Base-by-base conservation (phyloP, 768 basidiomycete genomes). In the Clavaria fumosa region DNA sequence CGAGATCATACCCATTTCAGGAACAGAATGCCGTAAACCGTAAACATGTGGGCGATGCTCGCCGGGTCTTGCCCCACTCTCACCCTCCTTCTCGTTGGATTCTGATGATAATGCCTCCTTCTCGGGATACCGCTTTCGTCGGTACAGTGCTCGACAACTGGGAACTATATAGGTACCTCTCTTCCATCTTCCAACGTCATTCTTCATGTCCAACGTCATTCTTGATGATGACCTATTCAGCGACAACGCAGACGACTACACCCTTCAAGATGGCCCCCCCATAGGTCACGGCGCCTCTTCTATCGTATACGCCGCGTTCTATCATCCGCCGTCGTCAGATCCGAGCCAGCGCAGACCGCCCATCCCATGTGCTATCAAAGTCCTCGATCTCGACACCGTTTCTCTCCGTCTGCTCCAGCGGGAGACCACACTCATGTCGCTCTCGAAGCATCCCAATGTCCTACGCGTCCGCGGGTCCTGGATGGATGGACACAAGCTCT, bases 281-380 rank as follows among this genome's bases (percentile, higher is more conserved):
- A 88, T 91, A 36, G 89, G 90, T 1, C 90, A 82, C 48, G 91
- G 91, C 14, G 81, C 91, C 2, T 89, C 86, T 3, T 93, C 91
- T 0, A 81, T 79, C 39, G 91, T 96, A 4, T 88, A 91, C 50
- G 58, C 75, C 10, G 90, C 90, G 0, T 56, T 62, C 1, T 90
- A 75, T 53, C 66, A 61, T 42, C 68, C 47, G n/a, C 40, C 40
- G 38, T 32, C 45, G 26, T 23, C 41, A 7, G 21, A 30, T 14
- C 36, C 43, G 3, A 41, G 44, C 12, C 37, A 41, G 31, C 32
- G 37, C 10, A 37, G 59, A 40, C 39, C 58, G 32, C 61, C 64
- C 4, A 62, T 69, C 23, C 67, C 78, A 12, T 83, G 81, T 49
- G 81, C 88, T 0, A 69, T 91, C 50, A 95, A 95, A 59, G 85